phyloP scores from a whole-genome alignment of 805 yeast genomes.

The Zygosaccharomyces kombuchaensis region DNA sequence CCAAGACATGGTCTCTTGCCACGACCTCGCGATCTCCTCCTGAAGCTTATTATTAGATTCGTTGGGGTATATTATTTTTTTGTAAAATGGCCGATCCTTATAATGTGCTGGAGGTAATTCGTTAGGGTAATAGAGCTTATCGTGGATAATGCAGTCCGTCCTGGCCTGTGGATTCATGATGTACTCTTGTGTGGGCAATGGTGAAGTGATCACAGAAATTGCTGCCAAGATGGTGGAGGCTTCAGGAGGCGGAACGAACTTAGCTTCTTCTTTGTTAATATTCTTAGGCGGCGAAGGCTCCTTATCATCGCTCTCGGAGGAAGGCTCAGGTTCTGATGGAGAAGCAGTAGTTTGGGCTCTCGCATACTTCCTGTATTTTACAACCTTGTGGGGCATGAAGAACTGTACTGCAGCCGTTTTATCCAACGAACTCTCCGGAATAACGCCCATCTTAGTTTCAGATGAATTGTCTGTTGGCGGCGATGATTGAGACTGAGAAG shows the following conservation, averaged over 20 bases:
- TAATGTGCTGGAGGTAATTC: slow-evolving; percentile 60
- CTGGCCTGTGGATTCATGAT: slow-evolving; percentile 64
- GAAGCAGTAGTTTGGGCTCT: slow-evolving; percentile 25
- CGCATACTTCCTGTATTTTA: slow-evolving; percentile 22
- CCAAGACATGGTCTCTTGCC: slow-evolving; percentile 86
- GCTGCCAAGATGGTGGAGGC: slow-evolving; percentile 79
- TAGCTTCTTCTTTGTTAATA: slow-evolving; percentile 8
- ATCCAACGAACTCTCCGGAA: slow-evolving; percentile 28
- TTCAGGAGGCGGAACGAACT: slow-evolving; percentile 53
- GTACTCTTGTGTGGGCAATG: slow-evolving; percentile 66
- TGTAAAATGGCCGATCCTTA: slow-evolving; percentile 22
- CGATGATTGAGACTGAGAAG: slow-evolving; percentile 2
- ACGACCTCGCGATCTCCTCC: slow-evolving; percentile 81
- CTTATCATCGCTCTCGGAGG: slow-evolving; percentile 14
- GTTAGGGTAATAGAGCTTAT: slow-evolving; percentile 60
- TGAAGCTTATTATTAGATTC: slow-evolving; percentile 34
- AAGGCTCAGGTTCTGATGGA: slow-evolving; percentile 5
- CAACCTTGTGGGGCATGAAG: slow-evolving; percentile 24
- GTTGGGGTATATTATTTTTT: slow-evolving; percentile 31
- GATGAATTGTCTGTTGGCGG: neutral
- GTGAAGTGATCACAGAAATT: slow-evolving; percentile 70
- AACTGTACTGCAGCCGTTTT: slow-evolving; percentile 29
- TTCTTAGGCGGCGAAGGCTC: slow-evolving; percentile 4
- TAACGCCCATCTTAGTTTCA: slow-evolving; percentile 6
- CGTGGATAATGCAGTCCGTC: slow-evolving; percentile 71